phyloP scores from a whole-genome alignment of 129 eudicot species.

The Flaveria brownii region DNA sequence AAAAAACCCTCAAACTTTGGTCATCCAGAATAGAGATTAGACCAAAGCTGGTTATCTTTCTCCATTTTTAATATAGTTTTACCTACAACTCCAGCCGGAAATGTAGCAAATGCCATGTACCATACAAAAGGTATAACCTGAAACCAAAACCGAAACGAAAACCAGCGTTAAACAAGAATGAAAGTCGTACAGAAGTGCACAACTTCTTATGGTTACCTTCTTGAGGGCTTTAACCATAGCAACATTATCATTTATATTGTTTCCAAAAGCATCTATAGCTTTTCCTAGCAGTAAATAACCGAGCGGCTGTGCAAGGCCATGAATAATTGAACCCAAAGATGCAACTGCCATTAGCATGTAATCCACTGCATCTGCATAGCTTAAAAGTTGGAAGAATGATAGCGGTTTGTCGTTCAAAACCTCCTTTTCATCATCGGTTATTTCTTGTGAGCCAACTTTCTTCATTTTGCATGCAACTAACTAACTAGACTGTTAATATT shows the following conservation, averaged over 20 bases:
- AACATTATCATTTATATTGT: conserved; percentile 45
- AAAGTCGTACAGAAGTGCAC: neutral
- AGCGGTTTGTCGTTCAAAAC: conserved; percentile 33
- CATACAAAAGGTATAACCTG: conserved; percentile 86
- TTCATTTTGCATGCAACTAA: conserved; percentile 32
- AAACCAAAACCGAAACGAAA: conserved; percentile 5
- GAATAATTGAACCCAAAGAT: conserved; percentile 65
- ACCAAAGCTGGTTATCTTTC: too few relatives aligned
- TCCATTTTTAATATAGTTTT: neutral
- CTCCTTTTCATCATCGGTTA: conserved; percentile 24
- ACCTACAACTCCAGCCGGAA: conserved; percentile 89
- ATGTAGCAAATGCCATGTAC: conserved; percentile 88
- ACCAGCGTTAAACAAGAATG: neutral
- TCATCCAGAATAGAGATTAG: too few relatives aligned
- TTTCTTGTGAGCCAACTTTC: conserved; percentile 27
- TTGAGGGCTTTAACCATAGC: conserved; percentile 78
- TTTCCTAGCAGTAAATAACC: conserved; percentile 77
- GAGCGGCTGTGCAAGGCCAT: conserved; percentile 81
- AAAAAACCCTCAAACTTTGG: too few relatives aligned
- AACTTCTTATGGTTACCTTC: conserved; percentile 39
- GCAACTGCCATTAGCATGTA: conserved; percentile 74
- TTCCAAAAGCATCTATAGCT: conserved; percentile 81
- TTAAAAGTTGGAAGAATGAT: conserved; percentile 62
- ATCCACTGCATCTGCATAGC: conserved; percentile 69
- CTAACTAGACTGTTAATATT: neutral